Base-by-base conservation (phyloP, 805 yeast species). In the Metschnikowia noctiluminum region DNA sequence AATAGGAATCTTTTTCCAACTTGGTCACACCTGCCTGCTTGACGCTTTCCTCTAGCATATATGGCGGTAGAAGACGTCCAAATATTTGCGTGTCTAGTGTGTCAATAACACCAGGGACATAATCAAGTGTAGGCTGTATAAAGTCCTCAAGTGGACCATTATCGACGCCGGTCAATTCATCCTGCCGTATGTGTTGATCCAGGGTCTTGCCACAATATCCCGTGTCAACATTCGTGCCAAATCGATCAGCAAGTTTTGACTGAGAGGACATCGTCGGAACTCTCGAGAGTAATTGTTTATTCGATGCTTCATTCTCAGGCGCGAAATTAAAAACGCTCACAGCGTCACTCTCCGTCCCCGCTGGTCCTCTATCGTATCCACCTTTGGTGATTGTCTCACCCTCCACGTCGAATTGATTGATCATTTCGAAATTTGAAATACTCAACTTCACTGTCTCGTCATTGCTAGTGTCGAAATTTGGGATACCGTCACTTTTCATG, bases 41-140 rank as follows among this genome's bases (percentile, higher is more conserved):
- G 34, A 49, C 40, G 50, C 48, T 50, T n/a, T 51, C 50, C 46
- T 70, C 74, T 42, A 83, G 72, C 95, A 88, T 88, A 62, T 87
- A 88, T 3, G 96, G 94, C 2, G 96, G 96, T 42, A 88, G 62
- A 54, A 86, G 84, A 36, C 87, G 70, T 1, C 96, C 97, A 71
- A 89, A 89, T 15, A 89, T 76, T 60, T 88, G 91, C 60, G 88
- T 81, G 62, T 89, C 97, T 41, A 89, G 66, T 55, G 85, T 87
- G 63, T 89, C 96, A 74, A 89, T 85, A 38, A 87, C 84, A 5
- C 96, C 94, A 1, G 94, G 89, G 52, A 87, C 76, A 58, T 87
- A 87, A 45, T 70, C 66, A 37, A 64, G 57, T 13, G 54, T 49
- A 7, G 44, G 42, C 15, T 40, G 42, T 5, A 27, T 27, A n/a